Base-by-base conservation (phyloP, 768 basidiomycete genomes). In the Pseudohyphozyma bogoriensis region DNA sequence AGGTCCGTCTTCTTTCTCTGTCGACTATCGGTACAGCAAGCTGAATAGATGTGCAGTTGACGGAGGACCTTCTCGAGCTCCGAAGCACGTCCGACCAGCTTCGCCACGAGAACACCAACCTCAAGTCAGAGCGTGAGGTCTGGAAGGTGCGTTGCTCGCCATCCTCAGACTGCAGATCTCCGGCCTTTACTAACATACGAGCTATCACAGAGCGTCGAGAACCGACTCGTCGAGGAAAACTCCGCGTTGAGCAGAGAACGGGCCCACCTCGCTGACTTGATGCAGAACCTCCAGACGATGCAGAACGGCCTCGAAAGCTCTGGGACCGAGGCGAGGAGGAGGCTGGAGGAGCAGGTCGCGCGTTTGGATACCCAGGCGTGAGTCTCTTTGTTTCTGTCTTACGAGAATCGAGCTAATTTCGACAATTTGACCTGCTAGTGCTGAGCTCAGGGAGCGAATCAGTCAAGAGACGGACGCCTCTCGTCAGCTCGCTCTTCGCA, bases 41-140 rank as follows among this genome's bases (percentile, higher is more conserved):
- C 29, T 32, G n/a, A n/a, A n/a, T n/a, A n/a, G n/a, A n/a, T 16
- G 20, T 31, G n/a, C 56, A 68, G 64, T 52, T 59, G 55, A 63
- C 64, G 18, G 67, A 68, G 33, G 67, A 72, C 26, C 40, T 67
- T 28, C 51, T 68, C 47, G 60, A 63, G 24, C 51, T 69, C 22
- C 65, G 68, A 16, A 51, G 59, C 20, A 46, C 59, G 2, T 40
- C 63, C 44, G 64, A 67, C 32, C 60, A 60, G 22, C 76, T 90
- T 40, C 82, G 88, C 13, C 88, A 86, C 66, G 92, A 96, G 68
- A 81, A 79, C 64, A 86, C 87, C 3, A 92, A 88, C 72, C 79
- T 95, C 22, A 83, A 86, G 45, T 91, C 90, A 0, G 93, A 97
- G 79, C 92, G 89, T 77, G 85, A 83, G 70, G 87, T 92, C 37